Base-by-base conservation (phyloP, 2,329 filamentous ascomycete genomes). In the Colletotrichum sp. region DNA sequence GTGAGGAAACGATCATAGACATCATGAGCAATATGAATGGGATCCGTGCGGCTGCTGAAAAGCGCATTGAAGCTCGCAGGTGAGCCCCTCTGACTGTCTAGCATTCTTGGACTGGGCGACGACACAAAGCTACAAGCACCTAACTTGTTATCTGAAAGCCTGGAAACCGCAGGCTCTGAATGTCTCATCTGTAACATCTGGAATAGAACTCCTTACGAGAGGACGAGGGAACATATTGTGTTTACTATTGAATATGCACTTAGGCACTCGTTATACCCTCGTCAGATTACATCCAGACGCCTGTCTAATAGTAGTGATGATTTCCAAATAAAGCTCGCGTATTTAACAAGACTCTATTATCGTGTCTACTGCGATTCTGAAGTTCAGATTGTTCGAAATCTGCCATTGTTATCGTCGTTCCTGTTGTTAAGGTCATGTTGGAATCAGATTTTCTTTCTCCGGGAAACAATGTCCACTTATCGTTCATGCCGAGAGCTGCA, bases 331-430 rank as follows among this genome's bases (percentile, higher is more conserved):
- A 43, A n/a, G 18, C 39, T 43, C 1, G 18, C 18, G 18, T 43
- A 6, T n/a, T 10, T 12, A 43, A 43, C 5, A 18, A 10, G 18
- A 43, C 9, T 12, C 9, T 10, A 10, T n/a, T 6, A 10, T 43
- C 18, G 18, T 43, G 16, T n/a, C 39, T 10, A 6, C 39, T 43
- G 39, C 18, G 18, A n/a, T 43, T 43, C 18, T 2, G 18, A 48
- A n/a, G 3, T 48, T n/a, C 3, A 12, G 7, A 3, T 43, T 7
- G 2, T 21, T 21, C 0, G 39, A 2, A 12, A 12, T n/a, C 0
- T n/a, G 9, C 18, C 18, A n/a, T 48, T 3, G 3, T n/a, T 4
- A 10, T 48, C 18, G 39, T 7, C 9, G 18, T n/a, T n/a, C 18
- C 6, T 48, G 6, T 12, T n/a, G 6, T n/a, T n/a, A 7, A 12